Evolutionary conservation across 2,329 filamentous ascomycete species (phyloP), one percentile per base, ranked within the genome.

Genomic region (Colletotrichum zoysiae): DNA sequence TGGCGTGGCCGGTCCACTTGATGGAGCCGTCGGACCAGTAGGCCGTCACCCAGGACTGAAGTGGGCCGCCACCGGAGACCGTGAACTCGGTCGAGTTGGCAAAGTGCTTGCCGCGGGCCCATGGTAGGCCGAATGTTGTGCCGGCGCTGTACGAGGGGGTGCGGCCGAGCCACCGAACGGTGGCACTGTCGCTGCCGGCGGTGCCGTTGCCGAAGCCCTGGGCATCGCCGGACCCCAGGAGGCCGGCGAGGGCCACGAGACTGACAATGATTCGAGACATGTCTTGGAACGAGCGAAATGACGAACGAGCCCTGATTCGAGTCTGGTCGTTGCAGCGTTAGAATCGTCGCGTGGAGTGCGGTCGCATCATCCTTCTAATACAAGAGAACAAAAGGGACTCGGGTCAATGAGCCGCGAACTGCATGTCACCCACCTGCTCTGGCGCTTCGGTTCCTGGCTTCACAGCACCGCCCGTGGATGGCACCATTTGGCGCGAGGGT

Each of bases 21-120:
- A 90, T 82, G 0, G 88, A 89, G 35, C 86, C 87, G 78, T 91
- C 89, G 1, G 85, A 83, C 89, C 88, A 91, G 76, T 87, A 88
- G 0, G 85, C 87, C 0, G 86, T 90, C 3, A 84, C 80, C 88
- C 88, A 90, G 0, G 88, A 87, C 71, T 90, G 84, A 8, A 69
- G 76, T 26, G 42, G 76, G 0, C 75, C 75, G 6, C 76, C 77
- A 26, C 74, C 73, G 0, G 74, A 74, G 33, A 81, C 77, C 9
- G 77, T 77, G 72, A 85, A 84, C 7, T 75, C 74, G 20, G 82
- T 84, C n/a, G 77, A 74, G 16, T 82, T 78, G 3, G 80, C 76
- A 9, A 72, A 77, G 71, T 82, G 79, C 57, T 82, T 82, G 5
- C 83, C 83, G 26, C 79, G 77, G 1, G 83, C 79, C 84, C 82